Base-by-base conservation (phyloP, 768 basidiomycete species). In the Artomyces pyxidatus region DNA sequence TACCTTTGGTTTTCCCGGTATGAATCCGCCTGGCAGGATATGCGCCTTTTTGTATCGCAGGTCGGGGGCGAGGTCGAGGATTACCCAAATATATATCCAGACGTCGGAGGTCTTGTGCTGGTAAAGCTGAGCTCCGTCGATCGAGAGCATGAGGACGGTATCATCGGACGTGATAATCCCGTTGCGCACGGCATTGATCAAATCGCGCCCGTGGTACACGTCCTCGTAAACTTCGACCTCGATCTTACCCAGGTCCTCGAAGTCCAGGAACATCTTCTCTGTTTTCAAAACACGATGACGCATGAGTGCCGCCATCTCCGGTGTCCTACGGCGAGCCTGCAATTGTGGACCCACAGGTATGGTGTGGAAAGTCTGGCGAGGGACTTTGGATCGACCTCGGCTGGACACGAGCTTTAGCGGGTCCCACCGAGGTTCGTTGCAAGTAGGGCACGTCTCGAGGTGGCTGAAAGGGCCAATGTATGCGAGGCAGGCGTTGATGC, bases 81-180 rank as follows among this genome's bases (percentile, higher is more conserved):
- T 41, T 2, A 73, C 44, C 68, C 67, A 71, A 0, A 72, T 68
- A 9, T 58, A 62, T 0, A 67, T 58, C 63, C 66, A 67, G 17
- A 56, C 58, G 32, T 61, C 59, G 3, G 70, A 62, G 2, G 12
- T 37, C 52, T 71, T 72, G 55, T 58, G 57, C 11, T 48, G 44
- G 49, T 71, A 71, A 2, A 75, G 62, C 47, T 75, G 73, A 0
- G 67, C 64, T 0, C 72, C 69, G 44, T 75, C 66, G 14, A 71
- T 52, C 0, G 69, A 72, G 0, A 65, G 47, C 42, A 69, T 58
- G 1, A 73, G 51, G 6, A 69, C 43, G 1, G 63, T 63, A 32
- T 73, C 65, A 1, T 54, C 30, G 3, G 10, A 3, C 9, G 42
- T 45, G 19, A 64, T 58, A 1, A 54, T 6, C 1, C 46, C 53